Percentiles rank a stretch among this genome's conserved stretches.
Evolutionary conservation across 2,329 filamentous ascomycete species (phyloP).

Genomic region (Stagonosporopsis rhizophila): DNA sequence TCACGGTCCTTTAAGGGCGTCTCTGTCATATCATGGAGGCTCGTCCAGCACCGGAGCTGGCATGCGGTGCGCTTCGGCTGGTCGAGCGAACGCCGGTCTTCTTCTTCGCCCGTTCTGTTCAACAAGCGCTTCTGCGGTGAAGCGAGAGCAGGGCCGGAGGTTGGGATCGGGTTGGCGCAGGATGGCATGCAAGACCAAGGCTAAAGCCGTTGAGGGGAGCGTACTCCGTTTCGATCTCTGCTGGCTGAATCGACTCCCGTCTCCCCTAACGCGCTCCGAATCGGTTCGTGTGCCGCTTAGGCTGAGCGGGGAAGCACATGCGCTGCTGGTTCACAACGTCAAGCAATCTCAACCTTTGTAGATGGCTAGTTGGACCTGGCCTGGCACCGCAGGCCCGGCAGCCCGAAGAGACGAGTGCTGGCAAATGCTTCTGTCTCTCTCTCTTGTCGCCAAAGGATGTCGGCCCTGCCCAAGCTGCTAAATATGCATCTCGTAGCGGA

Average conservation of each 20-base stretch:
- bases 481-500: conserved; percentile 12
- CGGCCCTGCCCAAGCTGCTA: conserved; percentile 6
- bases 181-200: conserved; percentile 42
- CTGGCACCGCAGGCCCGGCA: conserved; percentile 11
- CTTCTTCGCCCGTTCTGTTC: conserved; percentile 1
- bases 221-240: conserved; percentile 11
- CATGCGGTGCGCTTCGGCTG: conserved; percentile 10
- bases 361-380: neutral
- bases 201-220: conserved; percentile 18
- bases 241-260: conserved; percentile 13
- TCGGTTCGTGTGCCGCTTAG: conserved; percentile 38
- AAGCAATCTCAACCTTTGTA: neutral
- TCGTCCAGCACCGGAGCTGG: conserved; percentile 4
- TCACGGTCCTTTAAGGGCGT: neutral
- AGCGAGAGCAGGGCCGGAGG: conserved; percentile 30
- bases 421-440: neutral
- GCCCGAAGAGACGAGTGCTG: conserved; percentile 1
- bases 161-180: conserved; percentile 31
- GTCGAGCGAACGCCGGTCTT: conserved; percentile 2
- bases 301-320: conserved; percentile 21
- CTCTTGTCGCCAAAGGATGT: conserved; percentile 4
- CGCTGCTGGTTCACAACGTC: conserved; percentile 12
- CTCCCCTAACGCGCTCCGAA: conserved; percentile 29
- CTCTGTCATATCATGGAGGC: conserved; percentile 8
- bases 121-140: conserved; percentile 34